These are phyloP conservation scores for Verticillium zaregamsianum DNA, from an alignment of 2,329 filamentous ascomycete genomes.

Conservation along the genomic window DNA sequence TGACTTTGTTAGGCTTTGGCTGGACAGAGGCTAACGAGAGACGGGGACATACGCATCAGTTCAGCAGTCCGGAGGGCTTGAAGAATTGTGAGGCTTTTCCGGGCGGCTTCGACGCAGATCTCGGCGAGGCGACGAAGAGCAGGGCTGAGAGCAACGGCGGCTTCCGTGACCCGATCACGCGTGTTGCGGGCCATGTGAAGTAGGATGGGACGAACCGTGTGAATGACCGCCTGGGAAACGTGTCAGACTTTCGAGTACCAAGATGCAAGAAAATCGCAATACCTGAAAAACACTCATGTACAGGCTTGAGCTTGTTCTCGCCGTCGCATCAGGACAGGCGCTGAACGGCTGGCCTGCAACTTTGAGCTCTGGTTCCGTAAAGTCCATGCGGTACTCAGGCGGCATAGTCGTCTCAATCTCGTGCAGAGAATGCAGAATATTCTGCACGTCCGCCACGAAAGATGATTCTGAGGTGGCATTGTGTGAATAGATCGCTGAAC, in stretches of 20 bases:
- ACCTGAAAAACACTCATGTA: conserved; percentile 6
- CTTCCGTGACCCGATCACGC: conserved; percentile 3
- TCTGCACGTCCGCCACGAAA: conserved; percentile 5
- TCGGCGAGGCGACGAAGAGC: conserved; percentile 4
- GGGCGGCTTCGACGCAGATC: conserved; percentile 10
- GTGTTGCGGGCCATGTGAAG: conserved; percentile 9
- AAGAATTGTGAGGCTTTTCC: conserved; percentile 5
- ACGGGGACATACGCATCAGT: not conserved
- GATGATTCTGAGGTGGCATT: not conserved
- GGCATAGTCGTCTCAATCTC: conserved; percentile 8
- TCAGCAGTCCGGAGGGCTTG: conserved; percentile 4
- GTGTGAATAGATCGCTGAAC: conserved; percentile 4
- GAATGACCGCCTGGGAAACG: conserved; percentile 2
- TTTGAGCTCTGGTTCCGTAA: not conserved
- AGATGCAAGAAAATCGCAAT: not conserved
- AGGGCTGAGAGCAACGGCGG: not conserved
- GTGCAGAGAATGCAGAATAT: conserved; percentile 2
- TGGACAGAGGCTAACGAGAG: too few relatives aligned
- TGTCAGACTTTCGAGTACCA: too few relatives aligned
- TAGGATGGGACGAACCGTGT: conserved; percentile 10
- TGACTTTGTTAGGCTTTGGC: not conserved
- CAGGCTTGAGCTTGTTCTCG: conserved; percentile 5
- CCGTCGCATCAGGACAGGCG: not conserved
- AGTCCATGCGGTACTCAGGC: conserved; percentile 4
- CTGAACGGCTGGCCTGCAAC: conserved; percentile 5